These are phyloP conservation scores for Mucor indicus DNA, from an alignment of 371 early-diverging fungal genomes.

Conservation along the genomic window DNA sequence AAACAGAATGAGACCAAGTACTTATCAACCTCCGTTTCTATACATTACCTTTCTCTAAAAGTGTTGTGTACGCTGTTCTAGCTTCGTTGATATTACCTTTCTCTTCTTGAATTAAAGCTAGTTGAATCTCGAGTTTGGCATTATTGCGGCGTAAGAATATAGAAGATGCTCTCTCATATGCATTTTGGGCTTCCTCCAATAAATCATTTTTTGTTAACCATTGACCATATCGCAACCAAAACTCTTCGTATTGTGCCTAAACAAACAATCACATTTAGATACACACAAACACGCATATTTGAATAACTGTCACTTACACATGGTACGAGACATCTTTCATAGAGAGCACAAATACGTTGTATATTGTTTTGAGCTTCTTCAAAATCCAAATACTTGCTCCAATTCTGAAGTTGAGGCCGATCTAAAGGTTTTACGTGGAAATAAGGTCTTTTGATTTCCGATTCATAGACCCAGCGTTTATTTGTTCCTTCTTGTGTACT, in stretches of 20 bases:
- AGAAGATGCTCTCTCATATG: conserved; percentile 32
- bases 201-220: conserved; percentile 31
- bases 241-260: conserved; percentile 69
- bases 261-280: not conserved
- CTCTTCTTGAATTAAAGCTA: conserved; percentile 57
- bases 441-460: conserved; percentile 69
- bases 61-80: conserved; percentile 39
- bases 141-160: conserved; percentile 30
- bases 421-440: conserved; percentile 77
- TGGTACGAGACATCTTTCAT: conserved; percentile 71
- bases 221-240: conserved; percentile 62
- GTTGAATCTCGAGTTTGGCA: conserved; percentile 42
- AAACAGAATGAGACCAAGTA: not conserved
- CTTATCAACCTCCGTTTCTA: no score
- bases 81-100: conserved; percentile 48
- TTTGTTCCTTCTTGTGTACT: conserved; percentile 58
- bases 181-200: conserved; percentile 32
- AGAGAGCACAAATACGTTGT: conserved; percentile 54
- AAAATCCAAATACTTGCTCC: conserved; percentile 70
- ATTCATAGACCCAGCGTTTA: conserved; percentile 52
- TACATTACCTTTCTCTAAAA: conserved; percentile 41
- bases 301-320: conserved; percentile 45
- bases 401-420: conserved; percentile 59
- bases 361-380: conserved; percentile 57
- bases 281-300: not conserved